Conservation (phyloP, 2,329 filamentous ascomycete genomes). For the Ascocoryne sarcoides region DNA sequence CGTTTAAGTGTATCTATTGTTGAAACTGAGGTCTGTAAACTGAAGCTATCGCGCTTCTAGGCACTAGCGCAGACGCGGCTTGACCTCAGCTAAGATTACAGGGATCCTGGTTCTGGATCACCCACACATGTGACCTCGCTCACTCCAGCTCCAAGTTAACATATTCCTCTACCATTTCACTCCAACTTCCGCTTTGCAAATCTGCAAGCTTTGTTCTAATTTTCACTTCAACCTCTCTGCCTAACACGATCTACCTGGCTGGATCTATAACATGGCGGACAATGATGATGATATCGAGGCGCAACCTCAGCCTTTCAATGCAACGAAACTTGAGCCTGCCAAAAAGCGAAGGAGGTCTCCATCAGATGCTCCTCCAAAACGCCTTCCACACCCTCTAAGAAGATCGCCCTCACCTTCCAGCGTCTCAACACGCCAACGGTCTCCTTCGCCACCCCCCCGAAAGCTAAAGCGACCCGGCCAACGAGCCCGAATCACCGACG, state of each 20-base stretch:
- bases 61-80: background rate
- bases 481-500: slow-evolving; percentile 56
- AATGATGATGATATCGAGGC: slow-evolving; percentile 25
- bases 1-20: slow-evolving; percentile 2
- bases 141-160: background rate
- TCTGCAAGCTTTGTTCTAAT: too few relatives aligned
- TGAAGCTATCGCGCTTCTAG: background rate
- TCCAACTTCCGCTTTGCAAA: background rate
- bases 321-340: slow-evolving; percentile 33
- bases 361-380: slow-evolving; percentile 29
- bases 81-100: background rate
- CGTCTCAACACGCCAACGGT: slow-evolving; percentile 17
- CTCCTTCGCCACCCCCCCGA: slow-evolving; percentile 35
- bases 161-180: background rate
- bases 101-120: background rate
- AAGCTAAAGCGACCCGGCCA: slow-evolving; percentile 63
- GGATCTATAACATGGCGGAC: slow-evolving; percentile 28
- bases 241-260: too few relatives aligned
- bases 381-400: slow-evolving; percentile 16
- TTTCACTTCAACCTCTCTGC: too few relatives aligned
- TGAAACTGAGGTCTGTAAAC: background rate
- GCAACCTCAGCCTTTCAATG: slow-evolving; percentile 34
- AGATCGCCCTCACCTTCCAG: slow-evolving; percentile 22
- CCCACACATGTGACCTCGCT: background rate
- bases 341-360: slow-evolving; percentile 34